Conservation (phyloP, 2,329 filamentous ascomycete species). For the Beauveria varroae region DNA sequence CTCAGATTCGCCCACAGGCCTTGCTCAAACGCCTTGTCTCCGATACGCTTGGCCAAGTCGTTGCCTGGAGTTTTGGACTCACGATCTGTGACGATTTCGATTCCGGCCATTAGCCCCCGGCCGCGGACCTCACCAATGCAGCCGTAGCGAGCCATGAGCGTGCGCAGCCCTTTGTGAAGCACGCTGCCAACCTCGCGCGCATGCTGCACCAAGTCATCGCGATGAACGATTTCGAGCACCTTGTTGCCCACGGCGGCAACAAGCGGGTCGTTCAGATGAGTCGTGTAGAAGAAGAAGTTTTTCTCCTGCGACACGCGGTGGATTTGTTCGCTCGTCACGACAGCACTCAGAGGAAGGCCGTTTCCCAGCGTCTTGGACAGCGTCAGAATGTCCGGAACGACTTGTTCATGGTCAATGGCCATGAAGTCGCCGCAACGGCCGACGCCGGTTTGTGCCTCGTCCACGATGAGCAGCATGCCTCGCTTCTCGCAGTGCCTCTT, state of each 20-base stretch:
- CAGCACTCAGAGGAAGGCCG: constrained; percentile 50
- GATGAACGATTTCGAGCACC: constrained; percentile 52
- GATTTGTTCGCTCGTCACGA: constrained; percentile 48
- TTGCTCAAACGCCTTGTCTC: constrained; percentile 38
- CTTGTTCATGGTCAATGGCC: constrained; percentile 46
- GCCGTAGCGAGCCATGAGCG: constrained; percentile 41
- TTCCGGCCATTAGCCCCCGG: constrained; percentile 48
- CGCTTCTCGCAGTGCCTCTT: constrained; percentile 46
- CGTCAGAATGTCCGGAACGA: constrained; percentile 52
- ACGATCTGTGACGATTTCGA: constrained; percentile 48
- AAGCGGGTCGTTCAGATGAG: constrained; percentile 55
- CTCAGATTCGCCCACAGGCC: constrained; percentile 52
- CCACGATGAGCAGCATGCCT: constrained; percentile 53
- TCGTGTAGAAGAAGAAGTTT: constrained; percentile 51
- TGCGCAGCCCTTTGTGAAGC: constrained; percentile 39
- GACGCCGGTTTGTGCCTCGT: constrained; percentile 55
- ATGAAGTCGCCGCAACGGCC: constrained; percentile 52
- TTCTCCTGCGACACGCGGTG: constrained; percentile 38
- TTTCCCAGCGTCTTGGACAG: constrained; percentile 55
- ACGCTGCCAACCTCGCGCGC: constrained; percentile 36
- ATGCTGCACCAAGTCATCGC: constrained; percentile 43
- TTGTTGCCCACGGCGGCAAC: constrained; percentile 53
- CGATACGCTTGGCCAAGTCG: constrained; percentile 40
- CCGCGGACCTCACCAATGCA: constrained; percentile 57
- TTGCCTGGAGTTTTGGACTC: constrained; percentile 38